Evolutionary conservation across 495 filamentous ascomycete genomes (phyloP), one percentile per base, ranked within the genome.

Genomic region (Pseudevernia furfuracea): DNA sequence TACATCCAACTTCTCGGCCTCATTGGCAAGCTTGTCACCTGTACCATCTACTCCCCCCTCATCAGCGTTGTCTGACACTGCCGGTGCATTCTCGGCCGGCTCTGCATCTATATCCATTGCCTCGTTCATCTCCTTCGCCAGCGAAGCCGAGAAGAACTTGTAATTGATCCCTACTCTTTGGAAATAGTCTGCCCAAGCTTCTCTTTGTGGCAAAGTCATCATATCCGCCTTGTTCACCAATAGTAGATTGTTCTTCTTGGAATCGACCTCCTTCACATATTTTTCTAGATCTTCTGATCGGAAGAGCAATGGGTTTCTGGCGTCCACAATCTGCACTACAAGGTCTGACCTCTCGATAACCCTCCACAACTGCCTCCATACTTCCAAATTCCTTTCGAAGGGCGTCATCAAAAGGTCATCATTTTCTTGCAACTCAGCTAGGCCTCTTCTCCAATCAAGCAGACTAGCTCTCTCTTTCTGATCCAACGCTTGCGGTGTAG

Each of bases 151-250:
- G 80, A 99, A 99, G 78, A 96, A 99, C 62, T 85, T 88, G 77
- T 91, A 99, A 62, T 86, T 84, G 70, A 99, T 94, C 19, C 85
- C 82, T 34, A 87, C 83, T 61, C 82, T 79, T 70, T 89, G 87
- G 67, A 99, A 96, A 71, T 96, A 92, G 60, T 88, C 82, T 11
- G 92, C 91, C 95, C 95, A 99, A 2, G 79, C 79, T 69, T 84
- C 85, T 69, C 95, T 79, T 75, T 99, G 95, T 69, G 86, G 84
- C 61, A 85, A 74, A 21, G 91, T 94, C 90, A 99, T 91, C 95
- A 99, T 96, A 79, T 99, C 95, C 48, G 95, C 93, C 82, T 99
- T 99, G 79, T 99, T 99, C 61, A 99, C 91, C 44, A 99, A 78
- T 55, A 99, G 75, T 70, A 99, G 71, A 73, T 99, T 99, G 68